A percentile compares a stretch with the other conserved stretches of the same genome.
phyloP scores from a whole-genome alignment of 768 basidiomycete species.

The Paxillus rubicundulus region DNA sequence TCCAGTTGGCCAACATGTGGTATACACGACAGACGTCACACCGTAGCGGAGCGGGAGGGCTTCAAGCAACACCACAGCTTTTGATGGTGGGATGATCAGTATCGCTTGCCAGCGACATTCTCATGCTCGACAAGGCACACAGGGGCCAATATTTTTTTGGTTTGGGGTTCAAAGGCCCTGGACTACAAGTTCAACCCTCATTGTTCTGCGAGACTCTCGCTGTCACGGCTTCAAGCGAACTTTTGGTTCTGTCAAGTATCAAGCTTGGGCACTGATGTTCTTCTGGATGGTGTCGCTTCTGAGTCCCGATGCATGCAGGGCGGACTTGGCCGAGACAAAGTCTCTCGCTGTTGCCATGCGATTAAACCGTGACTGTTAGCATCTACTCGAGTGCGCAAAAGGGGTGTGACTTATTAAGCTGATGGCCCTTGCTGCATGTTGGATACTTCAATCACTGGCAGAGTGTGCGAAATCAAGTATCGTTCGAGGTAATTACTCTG shows the following conservation, averaged over 20 bases:
- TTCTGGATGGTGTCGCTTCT: no score
- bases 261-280: not conserved
- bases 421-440: no score
- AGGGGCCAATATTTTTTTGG: no score
- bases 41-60: not conserved
- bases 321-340: not conserved
- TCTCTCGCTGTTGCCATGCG: not conserved
- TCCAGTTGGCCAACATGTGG: not conserved
- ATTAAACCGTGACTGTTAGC: not conserved
- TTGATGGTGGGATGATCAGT: not conserved
- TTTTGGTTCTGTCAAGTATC: no score
- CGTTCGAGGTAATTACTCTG: conserved; percentile 15
- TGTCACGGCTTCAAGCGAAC: not conserved
- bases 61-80: not conserved
- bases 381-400: not conserved
- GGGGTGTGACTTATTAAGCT: no score
- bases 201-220: not conserved
- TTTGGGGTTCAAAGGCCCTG: not conserved
- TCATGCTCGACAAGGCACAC: no score
- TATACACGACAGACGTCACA: not conserved
- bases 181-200: not conserved
- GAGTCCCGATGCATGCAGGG: not conserved
- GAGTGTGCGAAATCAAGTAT: conserved; percentile 1
- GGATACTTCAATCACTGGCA: not conserved
- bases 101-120: not conserved